A percentile compares a stretch with the other conserved stretches of the same genome.
Evolutionary conservation across 1,139 yeast species (phyloP).

Genomic region (Blastobotrys apis): DNA sequence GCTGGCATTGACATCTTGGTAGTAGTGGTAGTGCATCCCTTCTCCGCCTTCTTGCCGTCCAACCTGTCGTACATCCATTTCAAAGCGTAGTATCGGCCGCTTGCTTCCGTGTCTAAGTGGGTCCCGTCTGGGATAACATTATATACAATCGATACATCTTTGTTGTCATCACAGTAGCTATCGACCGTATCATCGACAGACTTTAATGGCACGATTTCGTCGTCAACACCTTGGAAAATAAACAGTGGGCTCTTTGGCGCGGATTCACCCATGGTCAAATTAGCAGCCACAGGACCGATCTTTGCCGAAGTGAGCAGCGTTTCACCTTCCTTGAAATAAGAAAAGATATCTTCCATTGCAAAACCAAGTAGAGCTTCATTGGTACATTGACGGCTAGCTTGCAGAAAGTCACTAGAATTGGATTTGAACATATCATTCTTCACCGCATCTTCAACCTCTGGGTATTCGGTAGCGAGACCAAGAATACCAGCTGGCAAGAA

Average conservation of each 20-base stretch:
- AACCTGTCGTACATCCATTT: conserved; percentile 14
- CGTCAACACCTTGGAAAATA: conserved; percentile 29
- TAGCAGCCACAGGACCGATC: conserved; percentile 13
- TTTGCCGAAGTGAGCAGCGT: conserved; percentile 14
- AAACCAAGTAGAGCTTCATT: conserved; percentile 9
- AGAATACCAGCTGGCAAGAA: conserved; percentile 30
- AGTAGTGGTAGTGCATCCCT: conserved; percentile 12
- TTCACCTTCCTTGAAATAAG: conserved; percentile 23
- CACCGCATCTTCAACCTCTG: conserved; percentile 18
- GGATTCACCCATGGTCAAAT: conserved; percentile 20
- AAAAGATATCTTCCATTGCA: conserved; percentile 17
- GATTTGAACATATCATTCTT: conserved; percentile 14
- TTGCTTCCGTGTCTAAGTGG: conserved; percentile 13
- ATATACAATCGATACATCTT: conserved; percentile 28
- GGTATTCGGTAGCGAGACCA: conserved; percentile 33
- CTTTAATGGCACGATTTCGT: conserved; percentile 24
- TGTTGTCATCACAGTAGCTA: conserved; percentile 24
- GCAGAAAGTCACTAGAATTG: conserved; percentile 12
- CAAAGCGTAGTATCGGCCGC: conserved; percentile 6
- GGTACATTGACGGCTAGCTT: conserved; percentile 20
- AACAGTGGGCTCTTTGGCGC: conserved; percentile 26
- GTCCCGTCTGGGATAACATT: conserved; percentile 21
- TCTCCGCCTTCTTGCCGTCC: conserved; percentile 9
- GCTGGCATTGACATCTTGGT: not conserved
- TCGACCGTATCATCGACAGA: conserved; percentile 22